Evolutionary conservation across 305 asterid species (phyloP).

Genomic region (Fraxinus sp.): DNA sequence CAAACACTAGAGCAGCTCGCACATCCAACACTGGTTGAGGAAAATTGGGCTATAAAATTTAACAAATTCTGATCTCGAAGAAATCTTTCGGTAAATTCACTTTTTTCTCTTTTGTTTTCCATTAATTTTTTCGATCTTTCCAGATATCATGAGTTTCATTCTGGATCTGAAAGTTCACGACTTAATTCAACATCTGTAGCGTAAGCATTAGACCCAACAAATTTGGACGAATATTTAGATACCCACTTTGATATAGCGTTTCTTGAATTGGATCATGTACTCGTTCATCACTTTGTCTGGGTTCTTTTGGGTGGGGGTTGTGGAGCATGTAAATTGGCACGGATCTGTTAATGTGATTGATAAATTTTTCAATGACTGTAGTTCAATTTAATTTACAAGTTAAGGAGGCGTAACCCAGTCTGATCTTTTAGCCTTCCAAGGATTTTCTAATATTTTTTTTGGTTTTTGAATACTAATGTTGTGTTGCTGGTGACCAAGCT

Average conservation of each 20-base stretch:
- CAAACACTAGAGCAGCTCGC: background rate
- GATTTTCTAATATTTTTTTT: background rate
- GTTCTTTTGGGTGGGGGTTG: background rate
- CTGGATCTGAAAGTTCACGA: background rate
- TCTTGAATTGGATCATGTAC: background rate
- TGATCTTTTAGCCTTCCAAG: background rate
- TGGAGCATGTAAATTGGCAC: constrained; percentile 12
- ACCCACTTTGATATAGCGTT: background rate
- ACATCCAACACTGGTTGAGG: background rate
- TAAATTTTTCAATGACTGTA: background rate
- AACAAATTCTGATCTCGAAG: background rate
- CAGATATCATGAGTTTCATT: background rate
- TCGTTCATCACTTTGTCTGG: constrained; percentile 3
- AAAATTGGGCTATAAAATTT: background rate
- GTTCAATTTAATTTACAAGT: constrained; percentile 6
- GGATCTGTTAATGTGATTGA: constrained; percentile 28
- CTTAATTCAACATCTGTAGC: background rate
- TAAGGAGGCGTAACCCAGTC: background rate
- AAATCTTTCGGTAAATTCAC: background rate
- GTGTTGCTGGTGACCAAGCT: background rate
- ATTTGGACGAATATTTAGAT: background rate
- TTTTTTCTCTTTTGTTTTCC: background rate
- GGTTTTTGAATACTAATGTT: background rate
- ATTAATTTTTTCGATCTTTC: background rate
- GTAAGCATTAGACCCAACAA: background rate